A percentile compares a stretch with the other conserved stretches of the same genome.
Conservation (phyloP, 148 eudicot species). For the Rhododendron molle region DNA sequence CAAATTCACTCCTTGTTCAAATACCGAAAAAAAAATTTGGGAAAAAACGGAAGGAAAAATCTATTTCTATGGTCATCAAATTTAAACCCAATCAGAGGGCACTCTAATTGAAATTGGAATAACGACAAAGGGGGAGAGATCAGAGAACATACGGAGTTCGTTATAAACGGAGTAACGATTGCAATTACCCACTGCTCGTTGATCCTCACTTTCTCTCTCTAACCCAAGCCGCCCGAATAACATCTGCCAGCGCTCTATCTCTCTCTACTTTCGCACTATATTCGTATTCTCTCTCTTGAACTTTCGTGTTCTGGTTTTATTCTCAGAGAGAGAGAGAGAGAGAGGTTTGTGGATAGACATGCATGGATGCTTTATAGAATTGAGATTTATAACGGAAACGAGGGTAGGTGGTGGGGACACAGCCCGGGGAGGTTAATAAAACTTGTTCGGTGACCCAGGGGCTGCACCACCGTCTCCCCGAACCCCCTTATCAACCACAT, state of each 20-base stretch:
- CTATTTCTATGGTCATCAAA: background rate
- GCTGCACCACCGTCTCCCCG: no score
- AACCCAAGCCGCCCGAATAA: background rate
- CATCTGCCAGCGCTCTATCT: background rate
- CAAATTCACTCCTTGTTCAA: background rate
- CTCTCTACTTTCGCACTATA: background rate
- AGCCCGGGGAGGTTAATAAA: background rate
- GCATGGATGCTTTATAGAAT: background rate
- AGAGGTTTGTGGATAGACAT: background rate
- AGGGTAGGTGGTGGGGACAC: background rate
- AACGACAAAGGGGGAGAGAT: background rate
- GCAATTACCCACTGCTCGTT: background rate
- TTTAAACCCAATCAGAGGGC: background rate
- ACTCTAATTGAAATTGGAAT: background rate
- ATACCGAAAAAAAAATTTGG: background rate
- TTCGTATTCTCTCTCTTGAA: constrained; percentile 1
- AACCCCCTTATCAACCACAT: no score
- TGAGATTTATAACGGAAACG: background rate
- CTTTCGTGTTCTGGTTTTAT: background rate
- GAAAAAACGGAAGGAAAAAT: background rate
- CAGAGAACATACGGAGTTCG: constrained; percentile 1
- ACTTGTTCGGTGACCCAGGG: no score
- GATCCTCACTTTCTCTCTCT: background rate
- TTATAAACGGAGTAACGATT: background rate
- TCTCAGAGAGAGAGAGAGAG: background rate